Base-by-base conservation (phyloP, 31 red algal species). In the Odonthalia washingtoniensis region DNA sequence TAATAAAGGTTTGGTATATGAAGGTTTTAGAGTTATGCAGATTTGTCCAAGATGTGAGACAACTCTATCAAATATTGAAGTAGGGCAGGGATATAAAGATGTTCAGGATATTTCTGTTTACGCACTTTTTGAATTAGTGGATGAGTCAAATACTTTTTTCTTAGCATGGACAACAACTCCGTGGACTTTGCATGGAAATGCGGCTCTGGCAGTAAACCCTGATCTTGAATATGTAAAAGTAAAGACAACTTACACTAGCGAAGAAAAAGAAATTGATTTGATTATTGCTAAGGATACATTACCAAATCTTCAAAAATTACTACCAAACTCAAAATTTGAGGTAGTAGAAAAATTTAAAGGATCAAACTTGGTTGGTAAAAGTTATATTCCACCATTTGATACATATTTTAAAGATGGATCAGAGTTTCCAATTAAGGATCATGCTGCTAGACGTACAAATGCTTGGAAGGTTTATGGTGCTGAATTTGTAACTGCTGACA, bases 101-200 rank as follows among this genome's bases (percentile, higher is more conserved):
- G 36, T 62, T 34, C 46, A 40, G 21, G 77, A 80, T 80, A 44
- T 62, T 34, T 63, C 77, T 35, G 72, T 42, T 30, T 61, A 24
- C 46, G 77, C 52, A 44, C 28, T 33, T 27, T 63, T 63, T 57
- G 42, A 80, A 57, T 60, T 80, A 30, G 44, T 14, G 31, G 77
- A 57, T 62, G 44, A 46, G 6, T 4, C 27, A 32, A 32, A 62
- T 31, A 44, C 28, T 46, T 80, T 62, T 63, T 62, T 80, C 21
- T 46, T 80, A 31, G 77, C 77, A 3, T 80, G 77, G 77, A 80
- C 77, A 53, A 80, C 77, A 5, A 80, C 77, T 17, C 77, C 77
- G 2, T 80, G 77, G 77, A 80, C 77, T 61, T 38, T 80, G 32
- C 46, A 40, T 62, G 36, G 36, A 26, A 80, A 80, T 38, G 32